phyloP scores from a whole-genome alignment of 2,329 filamentous ascomycete species.

The Scortechinia acanthostroma region DNA sequence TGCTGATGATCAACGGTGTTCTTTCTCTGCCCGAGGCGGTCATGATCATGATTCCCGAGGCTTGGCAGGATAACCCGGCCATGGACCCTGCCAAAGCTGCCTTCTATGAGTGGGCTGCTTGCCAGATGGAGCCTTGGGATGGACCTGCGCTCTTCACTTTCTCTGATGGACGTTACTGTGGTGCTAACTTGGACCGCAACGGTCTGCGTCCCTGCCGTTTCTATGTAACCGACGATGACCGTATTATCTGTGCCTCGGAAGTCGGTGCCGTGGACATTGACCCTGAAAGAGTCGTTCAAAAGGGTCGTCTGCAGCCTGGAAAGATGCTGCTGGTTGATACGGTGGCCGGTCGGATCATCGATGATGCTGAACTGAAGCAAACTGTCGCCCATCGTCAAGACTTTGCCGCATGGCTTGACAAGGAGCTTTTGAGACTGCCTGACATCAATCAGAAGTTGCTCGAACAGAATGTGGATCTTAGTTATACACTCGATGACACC shows the following conservation, averaged over 20 bases:
- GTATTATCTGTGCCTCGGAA: conserved; percentile 94
- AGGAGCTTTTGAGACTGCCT: conserved; percentile 76
- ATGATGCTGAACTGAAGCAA: conserved; percentile 84
- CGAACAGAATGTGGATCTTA: conserved; percentile 54
- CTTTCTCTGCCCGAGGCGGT: conserved; percentile 90
- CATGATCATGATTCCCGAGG: conserved; percentile 97
- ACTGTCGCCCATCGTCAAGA: conserved; percentile 81
- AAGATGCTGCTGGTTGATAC: conserved; percentile 96
- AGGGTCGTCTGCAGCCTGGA: conserved; percentile 86
- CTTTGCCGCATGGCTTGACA: conserved; percentile 82
- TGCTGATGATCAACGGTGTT: conserved; percentile 91
- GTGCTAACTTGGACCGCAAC: conserved; percentile 93
- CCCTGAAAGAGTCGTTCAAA: conserved; percentile 82
- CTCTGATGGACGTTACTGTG: conserved; percentile 90
- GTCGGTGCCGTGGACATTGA: conserved; percentile 90
- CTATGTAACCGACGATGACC: conserved; percentile 93
- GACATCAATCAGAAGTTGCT: conserved; percentile 60
- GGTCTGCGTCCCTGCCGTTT: conserved; percentile 91
- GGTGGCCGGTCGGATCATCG: conserved; percentile 80
- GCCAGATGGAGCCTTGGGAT: conserved; percentile 98
- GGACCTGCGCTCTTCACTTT: conserved; percentile 95
- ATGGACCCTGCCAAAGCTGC: conserved; percentile 95
- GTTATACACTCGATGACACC: conserved; percentile 57
- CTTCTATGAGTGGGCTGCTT: conserved; percentile 97
- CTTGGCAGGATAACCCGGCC: conserved; percentile 85